A percentile compares a stretch with the other conserved stretches of the same genome.
These are phyloP conservation scores for Fusarium sp. DNA, from an alignment of 2,329 filamentous ascomycete species.

Conservation along the genomic window DNA sequence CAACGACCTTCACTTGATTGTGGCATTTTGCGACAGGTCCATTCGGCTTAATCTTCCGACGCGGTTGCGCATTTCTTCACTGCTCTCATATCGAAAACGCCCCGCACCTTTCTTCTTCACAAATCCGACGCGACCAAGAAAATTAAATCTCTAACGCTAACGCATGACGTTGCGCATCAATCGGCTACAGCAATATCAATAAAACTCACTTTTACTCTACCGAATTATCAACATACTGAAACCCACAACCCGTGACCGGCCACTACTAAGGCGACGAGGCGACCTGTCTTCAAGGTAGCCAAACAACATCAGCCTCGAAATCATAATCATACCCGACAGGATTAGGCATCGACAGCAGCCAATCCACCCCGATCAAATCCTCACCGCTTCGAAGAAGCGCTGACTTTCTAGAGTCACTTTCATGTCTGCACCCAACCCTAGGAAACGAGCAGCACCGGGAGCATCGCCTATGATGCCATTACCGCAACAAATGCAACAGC, in stretches of 20 bases:
- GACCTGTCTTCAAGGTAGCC: slow-evolving; percentile 15
- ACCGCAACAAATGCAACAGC: slow-evolving; percentile 64
- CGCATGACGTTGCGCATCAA: slow-evolving; percentile 20
- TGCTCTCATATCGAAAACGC: neutral
- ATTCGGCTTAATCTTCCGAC: slow-evolving; percentile 7
- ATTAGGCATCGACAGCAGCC: slow-evolving; percentile 41
- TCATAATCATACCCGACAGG: slow-evolving; percentile 26
- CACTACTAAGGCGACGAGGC: slow-evolving; percentile 24
- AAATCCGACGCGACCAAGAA: slow-evolving; percentile 19
- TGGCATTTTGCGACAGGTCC: slow-evolving; percentile 24
- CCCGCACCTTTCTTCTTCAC: slow-evolving; percentile 3
- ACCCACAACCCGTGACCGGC: slow-evolving; percentile 12
- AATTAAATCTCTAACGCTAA: slow-evolving; percentile 23
- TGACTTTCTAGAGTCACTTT: slow-evolving; percentile 14
- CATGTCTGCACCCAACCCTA: slow-evolving; percentile 65
- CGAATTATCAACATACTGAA: neutral
- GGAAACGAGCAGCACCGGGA: slow-evolving; percentile 83
- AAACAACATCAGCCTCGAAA: slow-evolving; percentile 28
- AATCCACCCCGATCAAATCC: slow-evolving; percentile 17
- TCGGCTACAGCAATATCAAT: slow-evolving; percentile 21
- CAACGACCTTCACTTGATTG: slow-evolving; percentile 15
- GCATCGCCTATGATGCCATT: slow-evolving; percentile 72
- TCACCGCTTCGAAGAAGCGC: slow-evolving; percentile 32
- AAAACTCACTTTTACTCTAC: slow-evolving; percentile 11
- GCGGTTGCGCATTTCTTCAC: slow-evolving; percentile 9